Evolutionary conservation across 805 yeast genomes (phyloP), one percentile per base, ranked within the genome.

Genomic region (Wickerhamomyces silvicola): DNA sequence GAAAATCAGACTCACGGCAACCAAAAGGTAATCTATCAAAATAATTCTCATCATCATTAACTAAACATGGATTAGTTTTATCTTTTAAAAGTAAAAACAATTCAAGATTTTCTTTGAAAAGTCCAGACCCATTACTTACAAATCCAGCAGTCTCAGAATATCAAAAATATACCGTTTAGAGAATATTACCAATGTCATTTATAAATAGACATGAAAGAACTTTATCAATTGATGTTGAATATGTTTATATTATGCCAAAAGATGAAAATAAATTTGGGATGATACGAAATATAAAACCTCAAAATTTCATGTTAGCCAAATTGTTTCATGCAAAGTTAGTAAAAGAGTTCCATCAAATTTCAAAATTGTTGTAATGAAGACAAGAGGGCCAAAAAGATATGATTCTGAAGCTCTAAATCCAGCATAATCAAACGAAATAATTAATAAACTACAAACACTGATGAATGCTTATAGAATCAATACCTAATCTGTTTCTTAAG

Each of bases 201-300:
- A 74, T 82, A 37, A 77, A 76, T 36, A 70, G 87, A 33, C 84
- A 84, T 39, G 94, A 87, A 46, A 75, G 92, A 46, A 74, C 87
- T 1, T 64, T 90, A 20, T 87, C 92, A 2, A 74, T 90, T 23
- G 97, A 90, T 56, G 97, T 97, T n/a, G 95, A 86, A 46, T 87
- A 86, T 48, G 75, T 90, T 10, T 90, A 88, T 48, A 72, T 90
- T 30, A 75, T 85, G 47, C 96, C 97, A 0, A 79, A 87, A 7
- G 86, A 83, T 45, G 90, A 84, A 37, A 68, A 75, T n/a, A n/a
- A 36, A 73, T 71, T 43, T 74, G 85, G 72, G 75, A 81, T 46
- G 92, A 81, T 33, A 62, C 68, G 56, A 48, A 38, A 21, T 72
- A 81, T 44, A 88, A 88, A 51, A 88, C 95, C 0, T 76, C 87